Evolutionary conservation across 305 asterid species (phyloP), one percentile per base, ranked within the genome.

Genomic region (Solanum hybrid): DNA sequence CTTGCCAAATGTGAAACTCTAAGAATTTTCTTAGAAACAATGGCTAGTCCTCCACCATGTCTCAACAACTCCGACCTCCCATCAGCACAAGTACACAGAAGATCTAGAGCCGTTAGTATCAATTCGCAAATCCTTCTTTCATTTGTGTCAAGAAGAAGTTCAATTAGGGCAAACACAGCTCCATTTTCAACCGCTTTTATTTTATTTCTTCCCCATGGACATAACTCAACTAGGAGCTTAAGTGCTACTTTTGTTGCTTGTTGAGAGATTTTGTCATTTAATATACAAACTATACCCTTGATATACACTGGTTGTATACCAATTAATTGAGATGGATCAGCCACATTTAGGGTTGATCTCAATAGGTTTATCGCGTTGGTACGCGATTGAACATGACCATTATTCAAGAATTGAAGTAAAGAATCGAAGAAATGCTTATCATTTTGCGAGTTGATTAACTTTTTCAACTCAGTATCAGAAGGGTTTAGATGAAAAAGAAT

Each of bases 31-130:
- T 97, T 97, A 7, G 98, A 95, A 2, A 97, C 96, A 2, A 95
- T 76, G 2, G 98, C 98, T 13, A 97, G 28, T 0, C 98, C 99
- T 0, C 95, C 98, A 0, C 93, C 97, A 51, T 97, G 99, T n/a
- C 89, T 91, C 89, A 95, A 89, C 57, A 97, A 91, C 91, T 96
- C 95, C 0, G 97, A 96, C 4, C 99, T 92, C 8, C 99, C 99
- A 39, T 95, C 98, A 0, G 99, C 98, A 79, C 97, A 94, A 18
- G 95, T 75, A 85, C 98, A 97, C 0, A 97, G 90, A 90, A 92
- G 97, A 42, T 95, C 98, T 92, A 97, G 61, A 14, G 93, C 90
- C 12, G 92, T 71, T 36, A 97, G 73, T 1, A 84, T 89, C 11
- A 97, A 93, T 91, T 97, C 99, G 4, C 92, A 92, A 3, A 29